These are phyloP conservation scores for Epithele typhae DNA, from an alignment of 768 basidiomycete genomes.

Conservation along the genomic window DNA sequence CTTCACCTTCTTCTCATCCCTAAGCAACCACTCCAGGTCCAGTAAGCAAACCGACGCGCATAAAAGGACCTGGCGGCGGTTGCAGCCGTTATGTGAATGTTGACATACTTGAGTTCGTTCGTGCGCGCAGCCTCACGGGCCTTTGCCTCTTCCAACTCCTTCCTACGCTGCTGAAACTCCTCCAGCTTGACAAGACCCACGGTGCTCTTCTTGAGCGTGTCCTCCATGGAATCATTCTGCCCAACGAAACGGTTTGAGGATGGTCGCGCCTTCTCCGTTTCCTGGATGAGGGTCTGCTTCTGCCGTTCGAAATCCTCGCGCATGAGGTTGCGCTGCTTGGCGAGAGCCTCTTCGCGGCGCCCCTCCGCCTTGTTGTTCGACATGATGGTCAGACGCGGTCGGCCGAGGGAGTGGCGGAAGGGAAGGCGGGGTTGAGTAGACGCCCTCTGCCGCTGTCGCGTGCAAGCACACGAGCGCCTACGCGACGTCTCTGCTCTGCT, in stretches of 20 bases:
- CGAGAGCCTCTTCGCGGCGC: slow-evolving; percentile 81
- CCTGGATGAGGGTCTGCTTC: slow-evolving; percentile 75
- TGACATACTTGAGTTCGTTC: slow-evolving; percentile 81
- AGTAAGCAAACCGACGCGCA: slow-evolving; percentile 37
- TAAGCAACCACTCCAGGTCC: slow-evolving; percentile 80
- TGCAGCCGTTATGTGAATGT: slow-evolving; percentile 22
- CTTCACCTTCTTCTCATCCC: slow-evolving; percentile 83
- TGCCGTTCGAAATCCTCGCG: slow-evolving; percentile 81
- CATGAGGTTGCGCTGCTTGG: slow-evolving; percentile 76
- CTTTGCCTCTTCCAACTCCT: slow-evolving; percentile 88
- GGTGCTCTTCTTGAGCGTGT: slow-evolving; percentile 84
- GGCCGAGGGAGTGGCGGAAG: slow-evolving; percentile 10
- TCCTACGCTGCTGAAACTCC: slow-evolving; percentile 86
- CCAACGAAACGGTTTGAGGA: slow-evolving; percentile 88
- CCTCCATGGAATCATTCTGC: slow-evolving; percentile 93
- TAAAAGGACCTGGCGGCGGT: slow-evolving; percentile 16
- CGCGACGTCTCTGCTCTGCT: background rate
- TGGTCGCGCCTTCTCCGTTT: slow-evolving; percentile 91
- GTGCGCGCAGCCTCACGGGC: slow-evolving; percentile 84
- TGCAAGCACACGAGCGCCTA: background rate
- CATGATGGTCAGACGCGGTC: slow-evolving; percentile 41
- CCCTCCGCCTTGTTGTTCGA: slow-evolving; percentile 75
- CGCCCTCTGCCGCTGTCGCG: no score
- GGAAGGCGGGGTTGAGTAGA: slow-evolving; percentile 2
- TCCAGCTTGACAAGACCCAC: slow-evolving; percentile 89